Evolutionary conservation across 2,329 filamentous ascomycete genomes (phyloP).

Genomic region (Zasmidium citrigriseum): DNA sequence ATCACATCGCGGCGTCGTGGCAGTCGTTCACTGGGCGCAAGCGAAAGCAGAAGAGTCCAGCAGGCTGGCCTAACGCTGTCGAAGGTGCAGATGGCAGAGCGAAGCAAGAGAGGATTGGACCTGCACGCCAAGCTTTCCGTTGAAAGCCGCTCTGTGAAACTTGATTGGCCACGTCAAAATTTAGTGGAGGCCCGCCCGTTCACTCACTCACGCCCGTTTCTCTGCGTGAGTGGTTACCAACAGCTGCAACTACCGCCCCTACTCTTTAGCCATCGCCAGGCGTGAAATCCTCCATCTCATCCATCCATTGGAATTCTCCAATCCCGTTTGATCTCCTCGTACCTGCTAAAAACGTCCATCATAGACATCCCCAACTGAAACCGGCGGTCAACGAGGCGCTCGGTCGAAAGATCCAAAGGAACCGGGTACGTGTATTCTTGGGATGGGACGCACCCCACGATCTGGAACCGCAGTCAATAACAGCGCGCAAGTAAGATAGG

Average conservation of each 20-base stretch:
- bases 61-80: too few species aligned
- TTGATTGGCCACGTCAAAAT: background rate
- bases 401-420: background rate
- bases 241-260: too few species aligned
- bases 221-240: background rate
- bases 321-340: too few species aligned
- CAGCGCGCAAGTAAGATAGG: background rate
- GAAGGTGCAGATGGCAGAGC: too few species aligned
- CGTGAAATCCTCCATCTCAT: too few species aligned
- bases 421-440: background rate
- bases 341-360: too few species aligned
- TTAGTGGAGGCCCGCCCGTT: background rate
- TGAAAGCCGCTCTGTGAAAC: background rate
- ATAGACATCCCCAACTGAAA: background rate
- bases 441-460: background rate
- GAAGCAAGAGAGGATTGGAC: background rate
- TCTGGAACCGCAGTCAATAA: background rate
- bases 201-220: background rate
- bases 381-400: background rate
- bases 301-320: too few species aligned
- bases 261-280: too few species aligned
- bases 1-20: too few species aligned
- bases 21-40: too few species aligned
- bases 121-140: background rate
- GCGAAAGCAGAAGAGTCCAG: too few species aligned